Percentiles rank a stretch among this genome's conserved stretches.
Evolutionary conservation across 2,329 filamentous ascomycete genomes (phyloP).

Genomic region (Aureobasidium sp.): DNA sequence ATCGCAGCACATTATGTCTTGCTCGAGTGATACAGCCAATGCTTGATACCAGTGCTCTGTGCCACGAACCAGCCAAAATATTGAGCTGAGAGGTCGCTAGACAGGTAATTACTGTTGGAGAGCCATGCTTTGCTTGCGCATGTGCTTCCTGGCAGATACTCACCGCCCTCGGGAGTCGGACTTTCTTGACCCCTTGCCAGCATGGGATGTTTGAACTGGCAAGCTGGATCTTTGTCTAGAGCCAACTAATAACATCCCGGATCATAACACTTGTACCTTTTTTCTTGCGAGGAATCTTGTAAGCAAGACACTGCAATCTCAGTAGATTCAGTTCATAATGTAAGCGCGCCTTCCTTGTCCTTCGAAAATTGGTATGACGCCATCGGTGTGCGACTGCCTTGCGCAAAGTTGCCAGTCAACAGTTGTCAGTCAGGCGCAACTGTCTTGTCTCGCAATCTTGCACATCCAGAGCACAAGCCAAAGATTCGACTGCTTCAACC

Average conservation of each 20-base stretch:
- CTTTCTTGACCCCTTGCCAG: not conserved
- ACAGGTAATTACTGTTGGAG: not conserved
- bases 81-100: not conserved
- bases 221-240: not conserved
- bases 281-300: not conserved
- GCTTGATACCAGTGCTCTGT: not conserved
- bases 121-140: not conserved
- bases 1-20: not conserved
- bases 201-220: not conserved
- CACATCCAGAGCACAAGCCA: not conserved
- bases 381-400: not conserved
- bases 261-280: not conserved
- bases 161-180: conserved; percentile 6
- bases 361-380: not conserved
- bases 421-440: not conserved
- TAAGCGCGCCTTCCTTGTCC: not conserved
- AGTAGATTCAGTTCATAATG: not conserved
- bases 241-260: not conserved
- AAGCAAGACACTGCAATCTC: too few species aligned
- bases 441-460: not conserved
- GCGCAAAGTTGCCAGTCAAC: conserved; percentile 1
- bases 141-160: not conserved
- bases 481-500: not conserved
- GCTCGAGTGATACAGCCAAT: not conserved
- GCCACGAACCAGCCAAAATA: not conserved